phyloP scores from a whole-genome alignment of 2,329 filamentous ascomycete genomes.

The Epichloe aotearoae region DNA sequence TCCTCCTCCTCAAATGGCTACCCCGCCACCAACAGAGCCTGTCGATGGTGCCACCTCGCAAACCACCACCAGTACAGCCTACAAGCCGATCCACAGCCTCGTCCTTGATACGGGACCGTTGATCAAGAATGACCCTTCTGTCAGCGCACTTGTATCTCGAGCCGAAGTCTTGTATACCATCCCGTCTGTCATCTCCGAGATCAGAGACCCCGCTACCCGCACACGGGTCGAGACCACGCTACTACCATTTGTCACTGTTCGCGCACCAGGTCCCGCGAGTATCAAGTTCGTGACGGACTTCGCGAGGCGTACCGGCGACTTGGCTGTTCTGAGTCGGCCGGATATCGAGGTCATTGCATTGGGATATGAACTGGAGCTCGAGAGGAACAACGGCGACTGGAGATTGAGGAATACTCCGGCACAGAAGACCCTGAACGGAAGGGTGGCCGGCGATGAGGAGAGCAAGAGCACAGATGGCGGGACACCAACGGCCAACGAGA shows the following conservation, averaged over 20 bases:
- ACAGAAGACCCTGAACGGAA: slow-evolving; percentile 66
- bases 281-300: slow-evolving; percentile 72
- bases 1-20: background rate
- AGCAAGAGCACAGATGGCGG: slow-evolving; percentile 19
- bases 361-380: slow-evolving; percentile 87
- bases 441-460: slow-evolving; percentile 16
- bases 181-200: slow-evolving; percentile 76
- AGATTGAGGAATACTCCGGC: slow-evolving; percentile 64
- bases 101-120: slow-evolving; percentile 86
- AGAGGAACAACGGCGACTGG: slow-evolving; percentile 83
- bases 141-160: slow-evolving; percentile 68
- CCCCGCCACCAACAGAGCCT: slow-evolving; percentile 5
- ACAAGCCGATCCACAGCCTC: slow-evolving; percentile 67
- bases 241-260: slow-evolving; percentile 68
- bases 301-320: slow-evolving; percentile 78
- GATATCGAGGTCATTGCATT: slow-evolving; percentile 85
- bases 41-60: slow-evolving; percentile 3
- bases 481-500: slow-evolving; percentile 14
- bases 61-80: slow-evolving; percentile 2
- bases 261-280: slow-evolving; percentile 62
- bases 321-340: slow-evolving; percentile 72
- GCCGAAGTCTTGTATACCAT: slow-evolving; percentile 71
- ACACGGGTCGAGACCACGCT: slow-evolving; percentile 72
- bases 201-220: slow-evolving; percentile 71
- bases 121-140: slow-evolving; percentile 80